Percentiles rank a stretch among this genome's conserved stretches.
phyloP scores from a whole-genome alignment of 495 filamentous ascomycete genomes.

The Penicillium cinerascens region DNA sequence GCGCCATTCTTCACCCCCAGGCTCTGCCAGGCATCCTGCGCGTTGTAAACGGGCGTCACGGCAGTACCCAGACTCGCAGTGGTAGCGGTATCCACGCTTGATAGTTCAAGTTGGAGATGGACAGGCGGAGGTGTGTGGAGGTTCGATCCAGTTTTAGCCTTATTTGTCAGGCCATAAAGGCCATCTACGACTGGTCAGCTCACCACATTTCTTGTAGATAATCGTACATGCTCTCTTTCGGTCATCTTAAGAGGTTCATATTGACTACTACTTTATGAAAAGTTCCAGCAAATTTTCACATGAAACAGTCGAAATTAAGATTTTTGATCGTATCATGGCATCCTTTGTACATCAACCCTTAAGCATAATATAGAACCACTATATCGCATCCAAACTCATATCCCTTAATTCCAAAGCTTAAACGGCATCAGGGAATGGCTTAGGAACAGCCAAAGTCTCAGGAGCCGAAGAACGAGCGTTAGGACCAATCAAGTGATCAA shows the following conservation, averaged over 20 bases:
- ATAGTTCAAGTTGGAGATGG: not conserved
- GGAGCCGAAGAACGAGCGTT: constrained; percentile 17
- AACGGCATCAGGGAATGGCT: constrained; percentile 21
- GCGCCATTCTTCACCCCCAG: not conserved
- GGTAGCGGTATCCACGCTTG: not conserved
- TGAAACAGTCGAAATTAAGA: too few species aligned
- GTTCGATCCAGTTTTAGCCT: not conserved
- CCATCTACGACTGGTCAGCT: not conserved
- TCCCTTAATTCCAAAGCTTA: not conserved
- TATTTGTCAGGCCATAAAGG: not conserved
- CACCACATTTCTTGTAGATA: too few species aligned
- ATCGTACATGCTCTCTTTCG: too few species aligned
- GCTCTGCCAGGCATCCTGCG: not conserved
- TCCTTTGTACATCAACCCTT: not conserved
- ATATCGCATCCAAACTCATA: not conserved
- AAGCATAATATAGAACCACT: not conserved
- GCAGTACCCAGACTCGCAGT: not conserved
- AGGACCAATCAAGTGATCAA: constrained; percentile 42
- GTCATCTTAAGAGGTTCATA: too few species aligned
- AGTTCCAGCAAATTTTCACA: too few species aligned
- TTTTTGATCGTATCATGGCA: not conserved
- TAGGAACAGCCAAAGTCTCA: constrained; percentile 17
- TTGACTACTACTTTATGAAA: too few species aligned
- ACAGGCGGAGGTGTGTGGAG: not conserved
- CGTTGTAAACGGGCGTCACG: too few species aligned